These are phyloP conservation scores for Brasenia schreberi DNA, from an alignment of 164 flowering plant genomes.

Conservation along the genomic window DNA sequence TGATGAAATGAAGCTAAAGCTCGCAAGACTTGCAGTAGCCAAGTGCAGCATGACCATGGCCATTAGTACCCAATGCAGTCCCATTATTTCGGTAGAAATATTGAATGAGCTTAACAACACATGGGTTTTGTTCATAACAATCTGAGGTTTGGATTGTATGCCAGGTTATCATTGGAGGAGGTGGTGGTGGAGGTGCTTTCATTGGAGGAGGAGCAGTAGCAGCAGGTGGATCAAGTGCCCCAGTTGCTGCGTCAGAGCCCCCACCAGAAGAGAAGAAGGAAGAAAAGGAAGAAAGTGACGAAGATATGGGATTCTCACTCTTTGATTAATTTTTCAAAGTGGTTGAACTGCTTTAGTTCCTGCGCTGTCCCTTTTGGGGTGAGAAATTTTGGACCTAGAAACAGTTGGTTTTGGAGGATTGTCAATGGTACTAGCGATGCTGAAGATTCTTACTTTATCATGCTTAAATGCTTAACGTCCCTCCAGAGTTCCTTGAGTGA, in stretches of 20 bases:
- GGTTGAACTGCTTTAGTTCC: background rate
- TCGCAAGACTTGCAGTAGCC: no score
- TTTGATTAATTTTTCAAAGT: conserved; percentile 32
- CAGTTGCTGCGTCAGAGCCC: conserved; percentile 34
- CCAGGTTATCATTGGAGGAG: conserved; percentile 52
- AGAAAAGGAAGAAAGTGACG: conserved; percentile 57
- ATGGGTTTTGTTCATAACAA: no score
- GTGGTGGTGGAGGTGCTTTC: conserved; percentile 24
- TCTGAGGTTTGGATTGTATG: background rate
- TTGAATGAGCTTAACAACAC: no score
- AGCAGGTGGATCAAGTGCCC: conserved; percentile 32
- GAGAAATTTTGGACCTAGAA: background rate
- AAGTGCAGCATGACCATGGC: no score
- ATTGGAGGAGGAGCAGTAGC: conserved; percentile 38
- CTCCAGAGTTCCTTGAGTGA: no score
- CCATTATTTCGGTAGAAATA: no score
- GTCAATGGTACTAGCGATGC: background rate
- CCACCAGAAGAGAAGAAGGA: conserved; percentile 46
- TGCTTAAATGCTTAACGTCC: no score
- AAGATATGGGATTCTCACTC: conserved; percentile 60
- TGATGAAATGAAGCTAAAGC: no score
- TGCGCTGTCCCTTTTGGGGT: background rate
- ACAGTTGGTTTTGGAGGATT: background rate
- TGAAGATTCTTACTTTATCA: no score
- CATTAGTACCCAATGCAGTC: no score